Evolutionary conservation across 148 eudicot genomes (phyloP).

Genomic region (Rhododendron kiyosumense): DNA sequence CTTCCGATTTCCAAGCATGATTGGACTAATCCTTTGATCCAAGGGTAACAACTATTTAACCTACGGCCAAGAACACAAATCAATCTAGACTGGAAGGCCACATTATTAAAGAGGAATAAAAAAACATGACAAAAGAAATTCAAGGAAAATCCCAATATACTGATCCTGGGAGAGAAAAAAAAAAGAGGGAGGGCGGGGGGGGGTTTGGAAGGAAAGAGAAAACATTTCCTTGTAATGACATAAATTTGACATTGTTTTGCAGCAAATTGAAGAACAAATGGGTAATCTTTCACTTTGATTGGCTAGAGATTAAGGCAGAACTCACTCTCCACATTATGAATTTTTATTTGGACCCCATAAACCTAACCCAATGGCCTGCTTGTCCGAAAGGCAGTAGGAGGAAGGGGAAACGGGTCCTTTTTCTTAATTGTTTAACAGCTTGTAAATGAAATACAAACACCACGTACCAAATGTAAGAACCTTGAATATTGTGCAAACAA

Average conservation of each 20-base stretch:
- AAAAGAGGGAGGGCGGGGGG: accelerated
- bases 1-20: background rate
- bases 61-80: background rate
- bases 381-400: background rate
- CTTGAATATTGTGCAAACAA: constrained; percentile 87
- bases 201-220: too few species aligned
- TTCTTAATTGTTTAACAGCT: background rate
- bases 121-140: too few species aligned
- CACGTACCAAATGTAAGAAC: constrained; percentile 69
- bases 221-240: too few species aligned
- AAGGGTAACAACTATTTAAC: background rate
- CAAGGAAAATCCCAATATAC: too few species aligned
- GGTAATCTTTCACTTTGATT: background rate
- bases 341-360: background rate
- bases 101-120: too few species aligned
- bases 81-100: background rate
- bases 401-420: background rate
- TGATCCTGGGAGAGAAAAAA: background rate
- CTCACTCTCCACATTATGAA: background rate
- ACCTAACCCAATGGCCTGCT: background rate
- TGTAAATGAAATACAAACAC: background rate
- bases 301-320: background rate
- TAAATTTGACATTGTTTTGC: too few species aligned
- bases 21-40: background rate
- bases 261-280: too few species aligned